Base-by-base conservation (phyloP, 441 rosid species). In the Erysimum pusillum region DNA sequence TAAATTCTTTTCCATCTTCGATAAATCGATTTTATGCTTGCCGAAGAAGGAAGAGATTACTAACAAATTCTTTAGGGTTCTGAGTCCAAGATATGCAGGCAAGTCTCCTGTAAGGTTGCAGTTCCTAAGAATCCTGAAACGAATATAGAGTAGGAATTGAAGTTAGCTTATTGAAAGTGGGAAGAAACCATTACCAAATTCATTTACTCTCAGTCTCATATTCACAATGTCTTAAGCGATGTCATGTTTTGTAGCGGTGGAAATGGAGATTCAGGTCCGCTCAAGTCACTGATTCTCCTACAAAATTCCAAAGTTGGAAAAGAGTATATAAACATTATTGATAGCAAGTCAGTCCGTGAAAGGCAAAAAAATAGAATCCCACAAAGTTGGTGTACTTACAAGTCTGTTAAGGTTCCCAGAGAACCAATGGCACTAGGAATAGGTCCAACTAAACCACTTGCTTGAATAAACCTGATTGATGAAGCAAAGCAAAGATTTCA, bases 241-340 rank as follows among this genome's bases (percentile, higher is more conserved):
- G 41, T 76, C 82, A 73, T 54, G 25, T 63, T 65, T 36, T 15
- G 65, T 61, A 89, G 82, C 1, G 67, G 77, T 48, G 90, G 94
- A 69, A 89, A 84, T 48, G 15, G 39, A 28, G 75, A 45, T 57
- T 63, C 88, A 0, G 83, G 56, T 75, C 83, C 87, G 56, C 77
- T 67, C 67, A 91, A 69, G 75, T 89, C 94, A 79, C 81, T 87
- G 22, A 91, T 89, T 64, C 89, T 87, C 91, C 92, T 87, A 83
- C 76, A 34, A 49, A 46, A 8, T 41, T 63, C 14, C 45, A 36
- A 61, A 46, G 39, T 7, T 25, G 51, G 18, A 60, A 69, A 17
- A 60, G 38, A 32, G 58, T 32, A 5, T 12, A 8, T 15, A 10
- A 25, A 67, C 48, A 46, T 81, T 13, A 56, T 28, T 56, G 18